A percentile compares a stretch with the other conserved stretches of the same genome.
Evolutionary conservation across 2,329 filamentous ascomycete genomes (phyloP).

Genomic region (Talaromyces islandicus): DNA sequence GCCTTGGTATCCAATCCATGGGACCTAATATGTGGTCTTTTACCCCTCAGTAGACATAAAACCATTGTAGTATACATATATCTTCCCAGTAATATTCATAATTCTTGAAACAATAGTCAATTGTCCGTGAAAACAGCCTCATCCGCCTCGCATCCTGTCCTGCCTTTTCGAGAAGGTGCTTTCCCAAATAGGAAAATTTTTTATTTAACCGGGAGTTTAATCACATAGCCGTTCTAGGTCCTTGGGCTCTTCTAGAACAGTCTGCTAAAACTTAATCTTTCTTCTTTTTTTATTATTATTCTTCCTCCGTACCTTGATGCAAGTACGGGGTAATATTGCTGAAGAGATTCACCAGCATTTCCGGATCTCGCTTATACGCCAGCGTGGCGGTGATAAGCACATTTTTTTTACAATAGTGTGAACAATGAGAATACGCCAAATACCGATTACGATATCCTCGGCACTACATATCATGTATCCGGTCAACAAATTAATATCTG

Average conservation of each 20-base stretch:
- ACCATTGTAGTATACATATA: not conserved
- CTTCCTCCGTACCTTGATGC: not conserved
- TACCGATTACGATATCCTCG: not conserved
- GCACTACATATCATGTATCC: not conserved
- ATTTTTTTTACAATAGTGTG: not conserved
- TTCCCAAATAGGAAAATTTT: not conserved
- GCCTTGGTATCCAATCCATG: not conserved
- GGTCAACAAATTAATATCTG: not conserved
- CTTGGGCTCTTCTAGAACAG: not conserved
- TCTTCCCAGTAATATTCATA: not conserved
- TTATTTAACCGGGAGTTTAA: not conserved
- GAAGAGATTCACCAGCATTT: not conserved
- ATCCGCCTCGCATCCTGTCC: not conserved
- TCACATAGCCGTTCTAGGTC: no score
- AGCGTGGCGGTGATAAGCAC: not conserved
- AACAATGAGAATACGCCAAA: not conserved
- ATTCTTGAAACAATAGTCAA: not conserved
- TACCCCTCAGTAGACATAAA: not conserved
- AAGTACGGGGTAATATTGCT: not conserved
- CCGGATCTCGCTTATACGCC: not conserved
- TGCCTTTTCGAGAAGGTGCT: not conserved
- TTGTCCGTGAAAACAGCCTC: not conserved
- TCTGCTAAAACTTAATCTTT: not conserved
- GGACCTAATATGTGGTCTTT: not conserved
- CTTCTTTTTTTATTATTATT: not conserved